phyloP scores from a whole-genome alignment of 106 monocot species.

The Allium fistulosum region DNA sequence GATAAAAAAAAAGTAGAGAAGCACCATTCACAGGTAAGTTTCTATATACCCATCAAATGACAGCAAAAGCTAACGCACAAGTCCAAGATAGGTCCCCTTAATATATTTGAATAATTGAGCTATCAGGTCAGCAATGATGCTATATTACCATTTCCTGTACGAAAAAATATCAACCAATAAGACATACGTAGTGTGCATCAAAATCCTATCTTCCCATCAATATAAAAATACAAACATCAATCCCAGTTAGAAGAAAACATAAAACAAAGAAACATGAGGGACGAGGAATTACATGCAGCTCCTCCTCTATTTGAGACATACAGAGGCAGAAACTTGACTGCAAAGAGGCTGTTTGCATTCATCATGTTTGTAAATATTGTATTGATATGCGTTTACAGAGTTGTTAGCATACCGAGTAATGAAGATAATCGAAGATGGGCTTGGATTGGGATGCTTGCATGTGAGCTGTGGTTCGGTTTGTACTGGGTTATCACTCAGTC shows the following conservation, averaged over 20 bases:
- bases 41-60: no score
- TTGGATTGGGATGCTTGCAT: slow-evolving; percentile 34
- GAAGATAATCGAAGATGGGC: slow-evolving; percentile 13
- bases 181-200: no score
- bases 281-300: neutral
- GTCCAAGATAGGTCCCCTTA: no score
- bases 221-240: no score
- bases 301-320: slow-evolving; percentile 29
- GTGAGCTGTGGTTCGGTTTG: slow-evolving; percentile 59
- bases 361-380: slow-evolving; percentile 23
- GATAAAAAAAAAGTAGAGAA: no score
- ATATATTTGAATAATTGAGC: no score
- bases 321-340: slow-evolving; percentile 14
- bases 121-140: no score
- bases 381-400: slow-evolving; percentile 41
- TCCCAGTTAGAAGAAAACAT: neutral
- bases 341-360: slow-evolving; percentile 22
- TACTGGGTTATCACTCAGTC: slow-evolving; percentile 60
- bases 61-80: no score
- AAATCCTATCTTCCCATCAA: no score
- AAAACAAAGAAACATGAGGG: neutral
- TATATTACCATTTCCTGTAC: no score
- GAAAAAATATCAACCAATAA: no score
- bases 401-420: slow-evolving; percentile 8
- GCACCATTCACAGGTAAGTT: no score